phyloP scores from a whole-genome alignment of 1,284 basidiomycete species.

The Golubevia pallescens region DNA sequence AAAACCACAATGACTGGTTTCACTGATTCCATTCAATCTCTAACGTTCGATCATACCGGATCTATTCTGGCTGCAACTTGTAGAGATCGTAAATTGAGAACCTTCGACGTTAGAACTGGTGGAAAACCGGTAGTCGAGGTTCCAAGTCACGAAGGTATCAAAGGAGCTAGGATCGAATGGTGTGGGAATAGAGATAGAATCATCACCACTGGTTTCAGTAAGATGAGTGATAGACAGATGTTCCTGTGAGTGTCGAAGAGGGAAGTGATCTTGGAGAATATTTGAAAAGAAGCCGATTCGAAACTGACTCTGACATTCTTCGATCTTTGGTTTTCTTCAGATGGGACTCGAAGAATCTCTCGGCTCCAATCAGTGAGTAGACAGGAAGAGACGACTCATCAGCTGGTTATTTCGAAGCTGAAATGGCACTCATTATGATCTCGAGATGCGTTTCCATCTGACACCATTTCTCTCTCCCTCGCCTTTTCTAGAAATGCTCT shows the following conservation, averaged over 20 bases:
- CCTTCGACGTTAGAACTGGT: constrained; percentile 86
- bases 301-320: too few species aligned
- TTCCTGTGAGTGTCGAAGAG: constrained; percentile 87
- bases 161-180: constrained; percentile 87
- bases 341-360: constrained; percentile 50
- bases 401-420: too few species aligned
- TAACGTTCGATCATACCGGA: constrained; percentile 84
- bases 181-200: constrained; percentile 86
- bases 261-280: too few species aligned
- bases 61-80: constrained; percentile 74
- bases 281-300: too few species aligned
- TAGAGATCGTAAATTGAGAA: constrained; percentile 86
- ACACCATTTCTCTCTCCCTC: too few species aligned
- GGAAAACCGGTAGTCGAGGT: constrained; percentile 78
- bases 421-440: too few species aligned
- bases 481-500: not conserved
- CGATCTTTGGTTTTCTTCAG: too few species aligned
- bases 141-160: constrained; percentile 91
- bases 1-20: constrained; percentile 76
- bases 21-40: constrained; percentile 83
- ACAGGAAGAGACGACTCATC: too few species aligned
- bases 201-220: constrained; percentile 92
- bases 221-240: constrained; percentile 90
- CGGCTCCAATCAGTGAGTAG: constrained; percentile 22
- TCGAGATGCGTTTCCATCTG: too few species aligned